A percentile compares a stretch with the other conserved stretches of the same genome.
Evolutionary conservation across 768 basidiomycete species (phyloP).

Genomic region (Mycena galericulata): DNA sequence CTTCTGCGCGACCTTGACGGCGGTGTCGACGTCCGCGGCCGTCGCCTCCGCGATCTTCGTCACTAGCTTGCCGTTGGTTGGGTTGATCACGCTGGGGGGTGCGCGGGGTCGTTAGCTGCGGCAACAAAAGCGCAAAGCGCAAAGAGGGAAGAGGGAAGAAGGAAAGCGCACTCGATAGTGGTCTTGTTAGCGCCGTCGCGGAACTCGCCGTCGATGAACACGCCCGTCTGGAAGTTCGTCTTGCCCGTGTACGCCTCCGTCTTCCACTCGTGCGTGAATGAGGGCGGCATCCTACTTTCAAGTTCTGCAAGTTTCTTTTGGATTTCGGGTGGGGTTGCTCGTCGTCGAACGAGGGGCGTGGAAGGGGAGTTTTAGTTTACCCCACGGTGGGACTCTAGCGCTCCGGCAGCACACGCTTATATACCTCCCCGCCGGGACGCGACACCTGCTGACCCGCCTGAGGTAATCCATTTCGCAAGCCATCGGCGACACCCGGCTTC

Average conservation of each 20-base stretch:
- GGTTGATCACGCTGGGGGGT: slow-evolving; percentile 73
- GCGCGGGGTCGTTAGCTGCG: too few species aligned
- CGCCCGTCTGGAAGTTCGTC: slow-evolving; percentile 69
- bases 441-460: too few species aligned
- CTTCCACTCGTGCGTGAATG: slow-evolving; percentile 64
- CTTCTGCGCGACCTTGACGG: slow-evolving; percentile 70
- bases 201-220: slow-evolving; percentile 82
- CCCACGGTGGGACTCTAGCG: too few species aligned
- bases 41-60: slow-evolving; percentile 66
- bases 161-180: slow-evolving; percentile 46
- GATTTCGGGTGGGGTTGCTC: background rate
- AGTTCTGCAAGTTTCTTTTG: background rate
- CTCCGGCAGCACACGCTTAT: too few species aligned
- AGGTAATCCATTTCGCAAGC: too few species aligned
- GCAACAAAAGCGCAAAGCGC: background rate
- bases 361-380: background rate
- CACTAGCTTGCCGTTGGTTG: slow-evolving; percentile 69
- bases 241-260: slow-evolving; percentile 68
- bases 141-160: slow-evolving; percentile 9
- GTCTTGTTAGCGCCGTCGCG: slow-evolving; percentile 63
- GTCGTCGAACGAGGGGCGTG: background rate
- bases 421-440: too few species aligned
- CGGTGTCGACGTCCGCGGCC: slow-evolving; percentile 71
- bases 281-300: background rate
- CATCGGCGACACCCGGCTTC: too few species aligned